These are phyloP conservation scores for Chlamydomonas sp. DNA, from an alignment of 139 green algal species.

Conservation along the genomic window DNA sequence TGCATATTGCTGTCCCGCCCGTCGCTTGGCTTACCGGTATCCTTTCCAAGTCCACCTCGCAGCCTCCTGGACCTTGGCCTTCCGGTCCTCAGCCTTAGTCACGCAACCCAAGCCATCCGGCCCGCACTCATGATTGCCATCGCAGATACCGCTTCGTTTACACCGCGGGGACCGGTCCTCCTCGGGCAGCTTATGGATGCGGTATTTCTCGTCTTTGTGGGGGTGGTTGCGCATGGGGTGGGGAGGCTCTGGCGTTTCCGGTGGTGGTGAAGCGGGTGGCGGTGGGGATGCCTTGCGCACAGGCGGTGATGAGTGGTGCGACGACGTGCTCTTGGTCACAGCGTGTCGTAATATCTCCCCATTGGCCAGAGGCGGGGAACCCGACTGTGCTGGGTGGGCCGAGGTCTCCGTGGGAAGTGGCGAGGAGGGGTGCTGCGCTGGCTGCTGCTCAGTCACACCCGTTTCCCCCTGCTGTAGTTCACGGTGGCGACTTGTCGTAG, in stretches of 20 bases:
- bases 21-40: slow-evolving; percentile 60
- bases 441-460: too few species aligned
- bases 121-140: slow-evolving; percentile 57
- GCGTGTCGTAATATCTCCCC: too few species aligned
- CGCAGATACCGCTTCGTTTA: slow-evolving; percentile 69
- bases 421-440: too few species aligned
- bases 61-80: slow-evolving; percentile 58
- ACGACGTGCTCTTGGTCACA: too few species aligned
- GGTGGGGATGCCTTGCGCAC: neutral
- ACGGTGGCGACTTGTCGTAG: too few species aligned
- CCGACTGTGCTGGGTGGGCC: too few species aligned
- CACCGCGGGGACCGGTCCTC: slow-evolving; percentile 70
- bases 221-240: slow-evolving; percentile 8
- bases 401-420: too few species aligned
- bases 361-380: too few species aligned
- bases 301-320: too few species aligned
- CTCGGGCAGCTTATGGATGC: slow-evolving; percentile 41
- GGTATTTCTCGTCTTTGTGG: slow-evolving; percentile 34
- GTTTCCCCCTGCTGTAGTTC: too few species aligned
- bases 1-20: neutral
- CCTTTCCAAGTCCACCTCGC: slow-evolving; percentile 72
- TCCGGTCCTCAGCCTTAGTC: slow-evolving; percentile 41
- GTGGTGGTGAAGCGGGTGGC: too few species aligned
- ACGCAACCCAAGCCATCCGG: slow-evolving; percentile 65
- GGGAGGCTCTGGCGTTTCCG: neutral